Evolutionary conservation across 441 rosid genomes (phyloP).

Genomic region (Hura crepitans): DNA sequence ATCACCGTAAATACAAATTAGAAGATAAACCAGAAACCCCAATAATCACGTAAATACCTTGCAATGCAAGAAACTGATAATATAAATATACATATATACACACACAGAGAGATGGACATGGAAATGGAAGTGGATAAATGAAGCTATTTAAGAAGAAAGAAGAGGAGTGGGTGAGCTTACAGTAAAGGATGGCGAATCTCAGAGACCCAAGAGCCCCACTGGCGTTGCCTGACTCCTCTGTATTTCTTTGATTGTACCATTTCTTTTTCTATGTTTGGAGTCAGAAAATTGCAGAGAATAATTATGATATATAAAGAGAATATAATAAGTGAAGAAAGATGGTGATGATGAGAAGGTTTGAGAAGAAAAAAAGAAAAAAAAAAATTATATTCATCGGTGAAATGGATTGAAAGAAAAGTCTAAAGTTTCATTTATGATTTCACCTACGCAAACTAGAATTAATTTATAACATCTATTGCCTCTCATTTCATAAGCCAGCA

Average conservation of each 20-base stretch:
- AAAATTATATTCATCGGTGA: constrained; percentile 36
- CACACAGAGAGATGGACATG: background rate
- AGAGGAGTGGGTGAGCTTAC: constrained; percentile 29
- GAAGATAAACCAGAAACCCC: no score
- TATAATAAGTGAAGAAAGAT: constrained; percentile 15
- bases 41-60: no score
- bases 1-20: background rate
- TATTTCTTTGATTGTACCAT: constrained; percentile 93
- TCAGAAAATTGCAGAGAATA: constrained; percentile 18
- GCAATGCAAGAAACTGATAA: no score
- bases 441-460: constrained; percentile 35
- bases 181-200: constrained; percentile 91
- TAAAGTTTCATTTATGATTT: constrained; percentile 40
- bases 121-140: no score
- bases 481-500: no score
- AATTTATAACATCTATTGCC: constrained; percentile 3
- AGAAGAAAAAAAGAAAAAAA: background rate
- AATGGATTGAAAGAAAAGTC: constrained; percentile 27
- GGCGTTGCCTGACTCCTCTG: constrained; percentile 97
- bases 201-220: constrained; percentile 94
- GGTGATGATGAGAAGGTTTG: constrained; percentile 19
- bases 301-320: constrained; percentile 5
- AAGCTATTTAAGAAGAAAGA: background rate
- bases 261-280: no score
- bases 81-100: background rate